Base-by-base conservation (phyloP, 352 stramenopile genomes). In the Phytopythium helicoides region DNA sequence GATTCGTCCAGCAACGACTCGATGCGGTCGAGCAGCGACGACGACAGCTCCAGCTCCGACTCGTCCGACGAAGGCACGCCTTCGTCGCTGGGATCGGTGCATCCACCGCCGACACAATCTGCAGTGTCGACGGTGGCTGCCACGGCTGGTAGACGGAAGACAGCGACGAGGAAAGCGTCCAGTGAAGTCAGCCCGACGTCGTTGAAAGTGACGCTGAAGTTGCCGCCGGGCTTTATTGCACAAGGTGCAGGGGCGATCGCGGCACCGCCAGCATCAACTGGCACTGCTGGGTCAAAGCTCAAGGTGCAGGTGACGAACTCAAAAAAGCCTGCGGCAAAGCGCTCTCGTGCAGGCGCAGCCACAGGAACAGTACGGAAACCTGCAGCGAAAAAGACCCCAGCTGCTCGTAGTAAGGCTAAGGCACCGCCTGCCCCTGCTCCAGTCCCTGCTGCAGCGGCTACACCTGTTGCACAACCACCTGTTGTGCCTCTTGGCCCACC, bases 161-260 rank as follows among this genome's bases (percentile, higher is more conserved):
- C 41, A 14, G 40, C 11, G 12, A 38, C 25, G 19, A 45, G 34
- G 34, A 71, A 33, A 47, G 48, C 50, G 34, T 22, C 41, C 54
- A 47, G 42, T 9, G 60, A 56, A 58, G 58, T 45, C 18, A 71
- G 35, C 22, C 56, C 67, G 5, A 68, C 69, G 34, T 84, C 76
- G 15, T 54, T 84, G 9, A 82, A 81, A 40, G 73, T 84, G 22
- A 86, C 68, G 22, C 45, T 86, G 22, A 84, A 86, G 58, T 70
- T 86, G 2, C 74, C 74, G 12, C 71, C 71, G 6, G 71, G 71
- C 6, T 86, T 86, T 53, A 68, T 68, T 44, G 49, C 74, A 2
- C 70, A 66, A 36, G 73, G 35, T 36, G 33, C 55, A 44, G 37
- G 18, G 3, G 51, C 11, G 22, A 12, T 38, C 1, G 64, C 55